phyloP scores from a whole-genome alignment of 441 rosid genomes.

The Gossypium gossypioides region DNA sequence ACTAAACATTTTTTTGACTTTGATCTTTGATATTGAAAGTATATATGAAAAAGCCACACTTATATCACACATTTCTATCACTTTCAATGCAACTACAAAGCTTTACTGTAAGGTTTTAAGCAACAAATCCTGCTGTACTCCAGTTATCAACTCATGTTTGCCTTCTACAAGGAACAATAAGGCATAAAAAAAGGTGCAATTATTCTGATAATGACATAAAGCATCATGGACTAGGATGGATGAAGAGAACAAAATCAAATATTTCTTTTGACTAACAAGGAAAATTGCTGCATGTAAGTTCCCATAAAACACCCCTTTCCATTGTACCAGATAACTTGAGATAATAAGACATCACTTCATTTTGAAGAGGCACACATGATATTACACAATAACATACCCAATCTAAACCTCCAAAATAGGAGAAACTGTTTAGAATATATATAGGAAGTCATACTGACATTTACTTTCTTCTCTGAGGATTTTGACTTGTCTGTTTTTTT shows the following conservation, averaged over 20 bases:
- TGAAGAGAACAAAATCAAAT: background rate
- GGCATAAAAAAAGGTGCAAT: background rate
- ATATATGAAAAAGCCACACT: background rate
- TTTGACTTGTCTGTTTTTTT: slow-evolving; percentile 64
- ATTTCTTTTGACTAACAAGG: background rate
- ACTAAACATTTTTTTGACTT: background rate
- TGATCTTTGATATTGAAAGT: background rate
- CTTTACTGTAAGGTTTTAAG: background rate
- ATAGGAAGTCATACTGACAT: slow-evolving; percentile 33
- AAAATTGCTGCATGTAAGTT: background rate
- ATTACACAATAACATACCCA: background rate
- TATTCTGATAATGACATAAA: background rate
- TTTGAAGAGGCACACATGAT: background rate
- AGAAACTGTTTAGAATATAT: background rate
- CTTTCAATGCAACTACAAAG: background rate
- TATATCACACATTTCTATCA: background rate
- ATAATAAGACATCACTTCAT: background rate
- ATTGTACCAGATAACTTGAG: background rate
- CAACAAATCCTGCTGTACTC: background rate
- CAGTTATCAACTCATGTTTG: background rate
- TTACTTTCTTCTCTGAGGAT: slow-evolving; percentile 50
- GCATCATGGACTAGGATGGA: background rate
- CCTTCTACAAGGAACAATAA: background rate
- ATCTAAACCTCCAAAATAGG: background rate
- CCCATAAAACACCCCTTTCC: background rate